These are phyloP conservation scores for Trifolium fragiferum DNA, from an alignment of 306 rosid genomes.

Conservation along the genomic window DNA sequence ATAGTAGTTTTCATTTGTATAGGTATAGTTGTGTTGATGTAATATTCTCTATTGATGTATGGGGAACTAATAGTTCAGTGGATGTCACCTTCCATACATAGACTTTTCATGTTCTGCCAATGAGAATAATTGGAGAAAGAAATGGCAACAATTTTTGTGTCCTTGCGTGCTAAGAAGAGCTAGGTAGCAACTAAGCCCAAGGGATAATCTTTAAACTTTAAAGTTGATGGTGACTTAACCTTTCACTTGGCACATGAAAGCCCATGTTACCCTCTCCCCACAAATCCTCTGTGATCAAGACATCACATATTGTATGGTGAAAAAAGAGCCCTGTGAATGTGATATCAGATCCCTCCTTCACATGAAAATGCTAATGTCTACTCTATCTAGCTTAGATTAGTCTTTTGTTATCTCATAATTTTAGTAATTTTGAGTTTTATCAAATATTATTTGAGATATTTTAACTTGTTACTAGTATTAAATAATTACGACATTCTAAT, in stretches of 20 bases:
- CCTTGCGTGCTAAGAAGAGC: conserved; percentile 12
- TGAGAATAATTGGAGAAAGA: conserved; percentile 52
- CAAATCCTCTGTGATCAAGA: conserved; percentile 37
- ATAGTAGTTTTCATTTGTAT: background rate
- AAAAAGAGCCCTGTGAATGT: background rate
- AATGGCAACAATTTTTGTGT: conserved; percentile 47
- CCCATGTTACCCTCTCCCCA: conserved; percentile 89
- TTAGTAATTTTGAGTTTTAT: background rate
- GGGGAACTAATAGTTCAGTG: background rate
- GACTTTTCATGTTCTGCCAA: conserved; percentile 62
- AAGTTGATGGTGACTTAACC: conserved; percentile 64
- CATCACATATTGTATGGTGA: background rate
- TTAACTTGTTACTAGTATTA: background rate
- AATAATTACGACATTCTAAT: background rate
- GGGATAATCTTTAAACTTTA: conserved; percentile 45
- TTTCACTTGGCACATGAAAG: conserved; percentile 73
- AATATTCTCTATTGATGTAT: background rate
- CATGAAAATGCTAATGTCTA: background rate
- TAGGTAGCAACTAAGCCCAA: no score
- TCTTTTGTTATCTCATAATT: background rate
- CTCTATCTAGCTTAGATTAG: background rate
- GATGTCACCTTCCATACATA: conserved; percentile 37
- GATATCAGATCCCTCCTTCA: background rate
- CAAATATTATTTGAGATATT: background rate
- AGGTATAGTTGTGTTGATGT: background rate